These are phyloP conservation scores for Amphirosellinia nigrospora DNA, from an alignment of 495 filamentous ascomycete genomes.

Conservation along the genomic window DNA sequence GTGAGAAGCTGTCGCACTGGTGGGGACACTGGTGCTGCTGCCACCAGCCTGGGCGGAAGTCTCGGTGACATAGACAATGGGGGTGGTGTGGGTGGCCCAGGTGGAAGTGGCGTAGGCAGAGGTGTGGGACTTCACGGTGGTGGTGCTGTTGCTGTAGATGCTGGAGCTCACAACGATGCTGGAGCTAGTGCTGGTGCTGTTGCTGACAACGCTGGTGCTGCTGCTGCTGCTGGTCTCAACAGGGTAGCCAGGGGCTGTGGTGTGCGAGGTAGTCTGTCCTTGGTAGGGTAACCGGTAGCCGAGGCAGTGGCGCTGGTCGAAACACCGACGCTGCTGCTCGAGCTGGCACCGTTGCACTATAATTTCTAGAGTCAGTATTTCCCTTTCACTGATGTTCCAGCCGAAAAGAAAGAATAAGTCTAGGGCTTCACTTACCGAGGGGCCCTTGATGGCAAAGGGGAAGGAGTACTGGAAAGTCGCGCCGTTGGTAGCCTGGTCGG, in stretches of 20 bases:
- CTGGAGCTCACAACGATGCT: slow-evolving; percentile 23
- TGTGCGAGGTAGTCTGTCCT: background rate
- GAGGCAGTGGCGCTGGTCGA: slow-evolving; percentile 8
- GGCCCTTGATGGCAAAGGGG: slow-evolving; percentile 52
- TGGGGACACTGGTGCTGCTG: slow-evolving; percentile 25
- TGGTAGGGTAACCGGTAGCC: background rate
- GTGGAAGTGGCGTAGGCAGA: background rate
- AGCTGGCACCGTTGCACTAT: slow-evolving; percentile 23
- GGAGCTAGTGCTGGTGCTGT: slow-evolving; percentile 25
- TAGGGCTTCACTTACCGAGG: slow-evolving; percentile 29
- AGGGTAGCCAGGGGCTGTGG: background rate
- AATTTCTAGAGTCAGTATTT: slow-evolving; percentile 9
- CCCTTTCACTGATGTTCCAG: background rate
- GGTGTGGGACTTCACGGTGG: slow-evolving; percentile 1
- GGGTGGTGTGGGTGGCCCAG: slow-evolving; percentile 4
- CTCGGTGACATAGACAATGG: slow-evolving; percentile 7
- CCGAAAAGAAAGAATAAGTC: background rate
- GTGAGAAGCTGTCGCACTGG: slow-evolving; percentile 26
- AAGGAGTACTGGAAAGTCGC: slow-evolving; percentile 57
- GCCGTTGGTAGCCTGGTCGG: slow-evolving; percentile 36
- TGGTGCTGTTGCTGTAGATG: slow-evolving; percentile 12
- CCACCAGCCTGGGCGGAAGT: background rate
- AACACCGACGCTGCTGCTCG: slow-evolving; percentile 28
- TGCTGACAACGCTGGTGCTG: slow-evolving; percentile 16
- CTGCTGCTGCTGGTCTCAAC: slow-evolving; percentile 19